Evolutionary conservation across 2,329 filamentous ascomycete species (phyloP).

Genomic region (Teratosphaeria destructans): DNA sequence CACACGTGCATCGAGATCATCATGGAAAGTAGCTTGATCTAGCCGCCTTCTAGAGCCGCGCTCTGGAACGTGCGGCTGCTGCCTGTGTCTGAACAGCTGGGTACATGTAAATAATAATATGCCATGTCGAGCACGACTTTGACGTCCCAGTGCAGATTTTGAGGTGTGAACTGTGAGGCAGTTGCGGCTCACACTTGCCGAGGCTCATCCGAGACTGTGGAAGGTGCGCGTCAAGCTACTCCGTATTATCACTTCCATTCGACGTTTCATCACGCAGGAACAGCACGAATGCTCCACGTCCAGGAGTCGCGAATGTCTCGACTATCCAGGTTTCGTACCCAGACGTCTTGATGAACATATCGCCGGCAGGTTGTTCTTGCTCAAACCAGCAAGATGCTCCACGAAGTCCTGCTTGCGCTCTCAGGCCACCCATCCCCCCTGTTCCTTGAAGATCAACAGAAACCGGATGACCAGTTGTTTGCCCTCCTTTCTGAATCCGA

Average conservation of each 20-base stretch:
- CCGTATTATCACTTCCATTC: background rate
- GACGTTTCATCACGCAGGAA: background rate
- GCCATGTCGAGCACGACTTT: background rate
- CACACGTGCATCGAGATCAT: background rate
- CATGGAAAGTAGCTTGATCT: background rate
- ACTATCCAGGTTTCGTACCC: background rate
- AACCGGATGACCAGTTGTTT: constrained; percentile 18
- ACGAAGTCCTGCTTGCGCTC: constrained; percentile 94
- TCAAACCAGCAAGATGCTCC: constrained; percentile 57
- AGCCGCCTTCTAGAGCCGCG: background rate
- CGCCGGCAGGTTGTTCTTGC: background rate
- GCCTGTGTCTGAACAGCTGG: background rate
- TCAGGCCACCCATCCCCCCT: constrained; percentile 88
- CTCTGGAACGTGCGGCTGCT: background rate
- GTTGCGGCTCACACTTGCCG: background rate
- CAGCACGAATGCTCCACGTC: background rate
- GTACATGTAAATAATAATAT: no score
- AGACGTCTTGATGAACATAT: background rate
- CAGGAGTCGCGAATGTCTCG: background rate
- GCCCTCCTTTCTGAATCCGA: constrained; percentile 63
- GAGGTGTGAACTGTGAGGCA: no score
- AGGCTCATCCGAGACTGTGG: background rate
- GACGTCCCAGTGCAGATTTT: no score
- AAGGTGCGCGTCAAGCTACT: background rate
- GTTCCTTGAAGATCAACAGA: constrained; percentile 44